These are phyloP conservation scores for Heritiera littoralis DNA, from an alignment of 345 rosid species.

Conservation along the genomic window DNA sequence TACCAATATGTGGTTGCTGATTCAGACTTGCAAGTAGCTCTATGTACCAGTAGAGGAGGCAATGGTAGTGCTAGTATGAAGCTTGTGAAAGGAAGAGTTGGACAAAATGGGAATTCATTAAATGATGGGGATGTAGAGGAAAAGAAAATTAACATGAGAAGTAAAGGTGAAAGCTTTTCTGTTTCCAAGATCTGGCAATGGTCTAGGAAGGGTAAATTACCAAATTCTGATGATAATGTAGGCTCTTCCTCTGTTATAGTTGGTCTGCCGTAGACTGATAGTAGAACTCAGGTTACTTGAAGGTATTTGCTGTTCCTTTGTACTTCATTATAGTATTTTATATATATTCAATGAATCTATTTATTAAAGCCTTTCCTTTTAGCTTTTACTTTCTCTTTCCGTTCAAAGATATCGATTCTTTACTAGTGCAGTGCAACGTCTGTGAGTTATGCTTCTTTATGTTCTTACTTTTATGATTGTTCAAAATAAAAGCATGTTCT, in stretches of 20 bases:
- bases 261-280: constrained; percentile 42
- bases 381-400: constrained; percentile 24
- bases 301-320: constrained; percentile 36
- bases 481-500: not conserved
- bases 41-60: constrained; percentile 40
- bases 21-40: constrained; percentile 61
- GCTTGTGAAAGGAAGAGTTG: constrained; percentile 35
- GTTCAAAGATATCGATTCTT: constrained; percentile 26
- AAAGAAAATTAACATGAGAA: constrained; percentile 69
- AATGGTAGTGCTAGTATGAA: constrained; percentile 32
- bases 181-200: constrained; percentile 94
- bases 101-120: constrained; percentile 43
- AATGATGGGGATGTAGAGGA: constrained; percentile 57
- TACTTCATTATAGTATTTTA: constrained; percentile 17
- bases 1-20: constrained; percentile 75
- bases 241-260: constrained; percentile 31
- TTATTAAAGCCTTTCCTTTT: constrained; percentile 19
- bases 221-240: constrained; percentile 41
- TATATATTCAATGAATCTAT: constrained; percentile 27
- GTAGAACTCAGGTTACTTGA: constrained; percentile 42
- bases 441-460: not conserved
- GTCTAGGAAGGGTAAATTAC: constrained; percentile 68
- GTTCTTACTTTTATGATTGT: not conserved
- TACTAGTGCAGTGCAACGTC: constrained; percentile 13
- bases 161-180: constrained; percentile 92